These are phyloP conservation scores for Fraxinus floribunda DNA, from an alignment of 305 asterid species.

Conservation along the genomic window DNA sequence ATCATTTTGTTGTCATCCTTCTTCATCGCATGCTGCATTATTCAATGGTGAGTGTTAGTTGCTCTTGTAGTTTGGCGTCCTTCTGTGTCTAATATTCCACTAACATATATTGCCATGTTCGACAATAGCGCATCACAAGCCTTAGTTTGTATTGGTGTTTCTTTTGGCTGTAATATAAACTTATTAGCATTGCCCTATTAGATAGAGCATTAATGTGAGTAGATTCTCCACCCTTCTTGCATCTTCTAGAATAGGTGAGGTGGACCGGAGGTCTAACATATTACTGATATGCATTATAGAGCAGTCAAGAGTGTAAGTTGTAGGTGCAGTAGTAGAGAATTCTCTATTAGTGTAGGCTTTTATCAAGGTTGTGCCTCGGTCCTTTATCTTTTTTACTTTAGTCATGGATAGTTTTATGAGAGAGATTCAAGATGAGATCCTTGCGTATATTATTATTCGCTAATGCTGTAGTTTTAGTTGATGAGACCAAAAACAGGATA, in stretches of 20 bases:
- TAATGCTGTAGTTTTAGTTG: not conserved
- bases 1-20: not conserved
- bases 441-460: not conserved
- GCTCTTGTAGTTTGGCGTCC: not conserved
- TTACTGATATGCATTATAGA: not conserved
- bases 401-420: not conserved
- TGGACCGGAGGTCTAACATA: not conserved
- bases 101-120: not conserved
- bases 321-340: not conserved
- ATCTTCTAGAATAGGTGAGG: not conserved
- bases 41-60: not conserved
- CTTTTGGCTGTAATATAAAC: not conserved
- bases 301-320: not conserved
- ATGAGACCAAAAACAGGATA: not conserved
- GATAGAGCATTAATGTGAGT: not conserved
- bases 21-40: not conserved
- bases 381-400: not conserved
- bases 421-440: not conserved
- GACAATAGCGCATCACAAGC: not conserved
- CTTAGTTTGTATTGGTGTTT: conserved; percentile 4
- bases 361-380: not conserved
- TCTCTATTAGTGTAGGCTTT: not conserved
- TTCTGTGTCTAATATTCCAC: not conserved
- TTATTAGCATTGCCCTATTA: conserved; percentile 5
- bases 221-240: not conserved